A percentile compares a stretch with the other conserved stretches of the same genome.
Evolutionary conservation across 371 early-diverging fungal species (phyloP).

Genomic region (Mucor plumbeus): DNA sequence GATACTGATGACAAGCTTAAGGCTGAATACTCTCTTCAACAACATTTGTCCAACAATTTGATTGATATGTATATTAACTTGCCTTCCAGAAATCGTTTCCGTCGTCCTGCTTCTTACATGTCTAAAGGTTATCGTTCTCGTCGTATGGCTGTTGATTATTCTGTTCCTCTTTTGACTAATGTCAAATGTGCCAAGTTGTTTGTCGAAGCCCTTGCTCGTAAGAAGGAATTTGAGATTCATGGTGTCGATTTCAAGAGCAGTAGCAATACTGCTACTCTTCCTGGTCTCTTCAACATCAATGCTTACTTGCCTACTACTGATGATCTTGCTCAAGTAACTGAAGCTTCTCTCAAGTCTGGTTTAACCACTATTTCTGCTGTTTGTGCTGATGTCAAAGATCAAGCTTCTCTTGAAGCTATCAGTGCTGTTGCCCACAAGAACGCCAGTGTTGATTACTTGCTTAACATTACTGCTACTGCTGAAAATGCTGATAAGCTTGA

Average conservation of each 20-base stretch:
- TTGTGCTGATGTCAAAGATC: conserved; percentile 61
- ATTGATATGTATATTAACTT: conserved; percentile 98
- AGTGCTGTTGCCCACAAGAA: conserved; percentile 59
- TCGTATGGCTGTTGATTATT: conserved; percentile 96
- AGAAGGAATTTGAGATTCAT: conserved; percentile 74
- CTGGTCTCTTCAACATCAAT: conserved; percentile 87
- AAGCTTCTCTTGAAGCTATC: conserved; percentile 57
- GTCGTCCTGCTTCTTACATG: conserved; percentile 95
- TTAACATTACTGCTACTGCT: conserved; percentile 72
- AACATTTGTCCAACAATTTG: conserved; percentile 93
- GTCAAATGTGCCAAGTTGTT: conserved; percentile 98
- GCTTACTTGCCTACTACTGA: conserved; percentile 58
- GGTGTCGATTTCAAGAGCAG: conserved; percentile 89
- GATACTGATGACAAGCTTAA: conserved; percentile 64
- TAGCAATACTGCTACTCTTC: conserved; percentile 80
- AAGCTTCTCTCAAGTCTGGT: conserved; percentile 83
- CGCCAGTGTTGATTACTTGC: conserved; percentile 77
- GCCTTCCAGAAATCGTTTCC: conserved; percentile 94
- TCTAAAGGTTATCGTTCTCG: conserved; percentile 93
- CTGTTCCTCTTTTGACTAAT: conserved; percentile 95
- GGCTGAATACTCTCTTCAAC: conserved; percentile 90
- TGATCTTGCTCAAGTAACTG: conserved; percentile 68
- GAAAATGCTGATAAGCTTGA: conserved; percentile 58
- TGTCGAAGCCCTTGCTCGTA: conserved; percentile 90
- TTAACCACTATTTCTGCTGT: conserved; percentile 79